These are phyloP conservation scores for Picea abies DNA, from an alignment of 83 land plant species.

Conservation along the genomic window DNA sequence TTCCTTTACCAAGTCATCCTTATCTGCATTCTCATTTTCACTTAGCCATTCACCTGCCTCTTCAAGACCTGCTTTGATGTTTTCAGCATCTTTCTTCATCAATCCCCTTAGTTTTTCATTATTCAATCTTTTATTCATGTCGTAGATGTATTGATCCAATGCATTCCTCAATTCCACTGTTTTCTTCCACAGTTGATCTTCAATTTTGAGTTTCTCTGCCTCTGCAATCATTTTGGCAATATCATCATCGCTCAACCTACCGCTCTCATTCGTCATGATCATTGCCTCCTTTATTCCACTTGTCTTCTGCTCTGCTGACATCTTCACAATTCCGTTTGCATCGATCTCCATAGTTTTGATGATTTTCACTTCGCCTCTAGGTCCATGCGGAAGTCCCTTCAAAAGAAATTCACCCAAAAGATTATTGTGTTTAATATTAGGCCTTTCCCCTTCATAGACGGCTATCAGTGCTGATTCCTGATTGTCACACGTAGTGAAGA, in stretches of 20 bases:
- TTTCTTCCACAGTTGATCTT: neutral
- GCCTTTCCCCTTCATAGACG: conserved; percentile 30
- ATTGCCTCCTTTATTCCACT: conserved; percentile 5
- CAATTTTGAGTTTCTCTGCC: neutral
- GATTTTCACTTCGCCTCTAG: too few relatives aligned
- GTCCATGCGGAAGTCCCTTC: conserved; percentile 12
- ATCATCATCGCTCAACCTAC: neutral
- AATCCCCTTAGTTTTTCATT: too few relatives aligned
- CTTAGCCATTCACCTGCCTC: too few relatives aligned
- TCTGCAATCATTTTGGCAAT: neutral
- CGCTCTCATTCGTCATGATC: neutral
- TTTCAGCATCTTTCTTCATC: too few relatives aligned
- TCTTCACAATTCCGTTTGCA: neutral
- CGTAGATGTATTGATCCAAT: too few relatives aligned
- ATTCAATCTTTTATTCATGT: too few relatives aligned
- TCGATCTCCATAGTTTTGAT: neutral
- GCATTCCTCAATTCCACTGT: too few relatives aligned
- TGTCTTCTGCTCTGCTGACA: conserved; percentile 30
- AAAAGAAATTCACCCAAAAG: conserved; percentile 25
- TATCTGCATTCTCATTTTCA: too few relatives aligned
- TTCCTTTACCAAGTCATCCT: too few relatives aligned
- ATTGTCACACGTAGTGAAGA: conserved; percentile 28
- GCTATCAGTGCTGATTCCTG: conserved; percentile 26
- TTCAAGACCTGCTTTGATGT: too few relatives aligned
- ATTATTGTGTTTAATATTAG: conserved; percentile 15